Conservation (phyloP, 75 land plant genomes). For the Adiantum capillusveneris region DNA sequence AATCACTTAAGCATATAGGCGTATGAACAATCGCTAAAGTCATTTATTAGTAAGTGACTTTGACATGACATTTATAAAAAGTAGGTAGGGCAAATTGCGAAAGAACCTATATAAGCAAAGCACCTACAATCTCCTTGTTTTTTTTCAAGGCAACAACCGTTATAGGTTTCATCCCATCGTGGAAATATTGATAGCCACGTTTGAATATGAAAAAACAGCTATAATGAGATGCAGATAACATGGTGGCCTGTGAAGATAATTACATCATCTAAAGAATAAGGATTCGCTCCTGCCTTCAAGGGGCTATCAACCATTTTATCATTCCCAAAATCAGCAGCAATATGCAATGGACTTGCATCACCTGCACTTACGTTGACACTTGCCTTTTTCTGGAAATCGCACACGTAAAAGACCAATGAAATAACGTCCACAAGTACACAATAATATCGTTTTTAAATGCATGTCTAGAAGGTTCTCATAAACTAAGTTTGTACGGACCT, state of each 20-base stretch:
- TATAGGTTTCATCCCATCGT: constrained; percentile 78
- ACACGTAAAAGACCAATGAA: too few species aligned
- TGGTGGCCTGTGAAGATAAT: not conserved
- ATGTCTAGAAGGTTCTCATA: too few species aligned
- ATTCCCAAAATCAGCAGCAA: constrained; percentile 89
- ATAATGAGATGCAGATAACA: not conserved
- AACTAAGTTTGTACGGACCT: too few species aligned
- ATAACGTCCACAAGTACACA: too few species aligned
- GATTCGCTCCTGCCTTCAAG: constrained; percentile 84
- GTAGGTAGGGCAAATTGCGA: too few species aligned
- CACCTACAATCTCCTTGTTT: constrained; percentile 47
- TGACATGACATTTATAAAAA: too few species aligned
- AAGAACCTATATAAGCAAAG: too few species aligned
- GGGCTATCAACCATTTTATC: constrained; percentile 55
- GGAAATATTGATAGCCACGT: not conserved
- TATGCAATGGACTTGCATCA: constrained; percentile 87
- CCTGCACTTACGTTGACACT: constrained; percentile 73
- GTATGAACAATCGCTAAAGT: too few species aligned
- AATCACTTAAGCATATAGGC: too few species aligned
- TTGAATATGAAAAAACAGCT: not conserved
- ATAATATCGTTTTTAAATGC: too few species aligned
- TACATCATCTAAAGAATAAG: constrained; percentile 77
- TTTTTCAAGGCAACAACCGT: constrained; percentile 68
- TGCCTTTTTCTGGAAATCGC: constrained; percentile 78
- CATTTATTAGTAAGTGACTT: too few species aligned